Evolutionary conservation across 2,329 filamentous ascomycete genomes (phyloP), one percentile per base, ranked within the genome.

Genomic region (Stachybotrys chartarum): DNA sequence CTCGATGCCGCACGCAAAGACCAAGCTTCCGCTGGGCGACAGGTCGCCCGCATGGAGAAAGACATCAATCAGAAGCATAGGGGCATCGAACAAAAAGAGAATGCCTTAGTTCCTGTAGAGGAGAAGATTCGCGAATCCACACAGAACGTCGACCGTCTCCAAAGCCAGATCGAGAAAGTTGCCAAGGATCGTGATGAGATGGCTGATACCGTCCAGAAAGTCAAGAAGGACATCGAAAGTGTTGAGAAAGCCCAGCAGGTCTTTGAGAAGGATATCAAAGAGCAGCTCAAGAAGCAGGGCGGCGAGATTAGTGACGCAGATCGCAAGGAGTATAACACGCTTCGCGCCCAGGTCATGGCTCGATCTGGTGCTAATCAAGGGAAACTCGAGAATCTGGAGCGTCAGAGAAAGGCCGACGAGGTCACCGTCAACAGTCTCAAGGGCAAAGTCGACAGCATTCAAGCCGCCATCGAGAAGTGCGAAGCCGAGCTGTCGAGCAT

Each of bases 181-280:
- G 78, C 78, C 51, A 91, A 89, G 67, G 90, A 97, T 66, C 84
- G 87, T 17, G 86, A 92, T 50, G 78, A 82, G 17, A 88, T 96
- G 66, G 76, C 80, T 7, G 77, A 80, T 55, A 80, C 82, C 18
- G 85, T 91, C 45, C 80, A 87, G 55, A 87, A 91, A 64, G 81
- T 90, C 51, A 84, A 90, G 66, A 95, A 90, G 64, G 86, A 96
- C 55, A 79, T 97, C 14, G 84, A 82, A 17, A 84, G 82, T 4
- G 90, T 97, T n/a, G 86, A 95, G 67, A 97, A 93, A 68, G 92
- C 93, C 0, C 89, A 95, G 66, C 81, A 87, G 59, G 85, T 91
- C 59, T 97, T 94, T 77, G 91, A 97, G 69, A 84, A 85, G 39
- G 88, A 97, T 63, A 95, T 91, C 82, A 83, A 86, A 59, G 90